Conservation (phyloP, 805 yeast species). For the Kodamaea jinghongensis region DNA sequence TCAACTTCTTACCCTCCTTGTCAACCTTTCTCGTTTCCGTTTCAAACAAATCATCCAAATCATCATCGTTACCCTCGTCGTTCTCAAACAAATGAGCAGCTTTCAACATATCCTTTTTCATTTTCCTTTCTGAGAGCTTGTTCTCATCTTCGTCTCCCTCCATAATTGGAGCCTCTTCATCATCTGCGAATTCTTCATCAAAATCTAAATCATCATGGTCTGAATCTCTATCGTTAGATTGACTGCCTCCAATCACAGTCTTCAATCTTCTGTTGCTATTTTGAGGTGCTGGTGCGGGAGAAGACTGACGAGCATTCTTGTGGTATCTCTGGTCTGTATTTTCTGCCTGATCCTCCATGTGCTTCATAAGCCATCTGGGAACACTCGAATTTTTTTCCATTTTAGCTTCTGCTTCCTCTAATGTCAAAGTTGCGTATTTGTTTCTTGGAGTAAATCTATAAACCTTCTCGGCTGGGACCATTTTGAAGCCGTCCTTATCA, state of each 20-base stretch:
- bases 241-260: conserved; percentile 42
- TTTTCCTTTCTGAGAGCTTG: conserved; percentile 79
- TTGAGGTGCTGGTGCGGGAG: conserved; percentile 9
- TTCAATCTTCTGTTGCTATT: conserved; percentile 25
- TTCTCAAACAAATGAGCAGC: conserved; percentile 71
- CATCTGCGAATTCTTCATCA: conserved; percentile 97
- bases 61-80: conserved; percentile 56
- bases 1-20: conserved; percentile 83
- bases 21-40: conserved; percentile 69
- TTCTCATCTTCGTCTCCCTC: conserved; percentile 96
- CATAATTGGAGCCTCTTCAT: conserved; percentile 96
- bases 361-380: conserved; percentile 95
- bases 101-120: conserved; percentile 78
- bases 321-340: conserved; percentile 51
- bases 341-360: conserved; percentile 59
- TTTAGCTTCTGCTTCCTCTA: conserved; percentile 94
- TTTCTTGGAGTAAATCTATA: conserved; percentile 92
- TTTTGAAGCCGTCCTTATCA: conserved; percentile 83
- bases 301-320: conserved; percentile 11
- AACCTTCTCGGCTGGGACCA: conserved; percentile 94
- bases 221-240: conserved; percentile 55
- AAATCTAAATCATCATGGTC: conserved; percentile 91
- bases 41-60: conserved; percentile 68
- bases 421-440: conserved; percentile 86
- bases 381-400: conserved; percentile 78